These are phyloP conservation scores for Theobroma grandiflorum DNA, from an alignment of 441 rosid genomes.

Conservation along the genomic window DNA sequence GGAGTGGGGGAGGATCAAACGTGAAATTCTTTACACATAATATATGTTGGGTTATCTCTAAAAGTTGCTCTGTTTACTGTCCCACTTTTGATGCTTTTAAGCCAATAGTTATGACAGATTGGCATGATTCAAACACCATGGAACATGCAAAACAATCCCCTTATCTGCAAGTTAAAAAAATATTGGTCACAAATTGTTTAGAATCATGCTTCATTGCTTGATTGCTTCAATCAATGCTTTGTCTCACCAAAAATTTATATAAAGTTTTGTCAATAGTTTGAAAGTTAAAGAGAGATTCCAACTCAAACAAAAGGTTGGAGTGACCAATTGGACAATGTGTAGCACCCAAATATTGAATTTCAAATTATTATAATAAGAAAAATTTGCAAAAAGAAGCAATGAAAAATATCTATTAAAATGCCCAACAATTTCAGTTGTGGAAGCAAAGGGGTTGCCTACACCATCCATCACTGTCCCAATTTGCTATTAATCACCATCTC, in stretches of 20 bases:
- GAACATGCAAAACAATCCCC: slow-evolving; percentile 19
- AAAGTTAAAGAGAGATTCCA: too few relatives aligned
- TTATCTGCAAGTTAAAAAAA: too few relatives aligned
- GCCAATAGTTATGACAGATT: slow-evolving; percentile 22
- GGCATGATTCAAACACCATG: slow-evolving; percentile 17
- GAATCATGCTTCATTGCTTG: too few relatives aligned
- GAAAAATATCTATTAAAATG: neutral
- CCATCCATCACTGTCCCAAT: neutral
- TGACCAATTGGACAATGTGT: too few relatives aligned
- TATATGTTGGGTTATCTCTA: neutral
- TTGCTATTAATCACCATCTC: slow-evolving; percentile 15
- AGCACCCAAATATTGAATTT: too few relatives aligned
- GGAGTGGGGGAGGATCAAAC: neutral
- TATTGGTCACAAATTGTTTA: too few relatives aligned
- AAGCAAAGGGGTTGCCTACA: neutral
- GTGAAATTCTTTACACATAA: neutral
- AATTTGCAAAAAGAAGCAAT: neutral
- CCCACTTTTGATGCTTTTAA: slow-evolving; percentile 17
- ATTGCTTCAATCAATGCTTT: neutral
- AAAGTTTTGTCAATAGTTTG: too few relatives aligned
- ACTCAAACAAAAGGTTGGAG: too few relatives aligned
- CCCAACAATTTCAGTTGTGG: neutral
- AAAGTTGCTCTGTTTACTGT: neutral
- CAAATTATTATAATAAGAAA: too few relatives aligned
- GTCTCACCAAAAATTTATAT: neutral